Evolutionary conservation across 2,329 filamentous ascomycete species (phyloP).

Genomic region (Verticillium klebahnii): DNA sequence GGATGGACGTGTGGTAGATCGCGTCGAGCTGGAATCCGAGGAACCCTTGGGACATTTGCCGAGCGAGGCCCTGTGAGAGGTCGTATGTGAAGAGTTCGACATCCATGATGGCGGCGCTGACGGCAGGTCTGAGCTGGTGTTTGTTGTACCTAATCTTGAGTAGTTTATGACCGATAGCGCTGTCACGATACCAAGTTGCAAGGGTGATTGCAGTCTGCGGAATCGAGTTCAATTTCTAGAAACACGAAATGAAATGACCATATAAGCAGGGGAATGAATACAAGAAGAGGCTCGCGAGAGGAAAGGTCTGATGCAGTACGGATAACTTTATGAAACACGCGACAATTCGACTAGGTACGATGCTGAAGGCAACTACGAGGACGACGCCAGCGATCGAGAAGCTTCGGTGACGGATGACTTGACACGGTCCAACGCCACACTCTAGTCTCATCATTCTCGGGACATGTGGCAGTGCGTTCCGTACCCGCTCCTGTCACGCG

Average conservation of each 20-base stretch:
- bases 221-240: neutral
- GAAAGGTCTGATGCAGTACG: no score
- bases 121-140: neutral
- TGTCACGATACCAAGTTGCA: neutral
- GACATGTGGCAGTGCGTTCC: neutral
- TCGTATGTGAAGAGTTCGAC: conserved; percentile 77
- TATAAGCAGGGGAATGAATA: neutral
- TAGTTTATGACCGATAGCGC: neutral
- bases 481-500: neutral
- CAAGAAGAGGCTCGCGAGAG: neutral
- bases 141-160: neutral
- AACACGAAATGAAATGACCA: no score
- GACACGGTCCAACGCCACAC: neutral
- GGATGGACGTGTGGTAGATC: conserved; percentile 90
- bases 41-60: conserved; percentile 48
- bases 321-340: no score
- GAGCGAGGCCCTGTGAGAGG: conserved; percentile 59
- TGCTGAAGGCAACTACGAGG: neutral
- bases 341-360: neutral
- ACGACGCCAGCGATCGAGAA: neutral
- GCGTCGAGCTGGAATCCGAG: conserved; percentile 71
- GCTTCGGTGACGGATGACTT: neutral
- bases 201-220: neutral
- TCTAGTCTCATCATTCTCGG: neutral
- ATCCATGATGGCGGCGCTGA: conserved; percentile 51